Percentiles rank a stretch among this genome's conserved stretches.
These are phyloP conservation scores for Neurospora discreta DNA, from an alignment of 495 filamentous ascomycete species.

Conservation along the genomic window DNA sequence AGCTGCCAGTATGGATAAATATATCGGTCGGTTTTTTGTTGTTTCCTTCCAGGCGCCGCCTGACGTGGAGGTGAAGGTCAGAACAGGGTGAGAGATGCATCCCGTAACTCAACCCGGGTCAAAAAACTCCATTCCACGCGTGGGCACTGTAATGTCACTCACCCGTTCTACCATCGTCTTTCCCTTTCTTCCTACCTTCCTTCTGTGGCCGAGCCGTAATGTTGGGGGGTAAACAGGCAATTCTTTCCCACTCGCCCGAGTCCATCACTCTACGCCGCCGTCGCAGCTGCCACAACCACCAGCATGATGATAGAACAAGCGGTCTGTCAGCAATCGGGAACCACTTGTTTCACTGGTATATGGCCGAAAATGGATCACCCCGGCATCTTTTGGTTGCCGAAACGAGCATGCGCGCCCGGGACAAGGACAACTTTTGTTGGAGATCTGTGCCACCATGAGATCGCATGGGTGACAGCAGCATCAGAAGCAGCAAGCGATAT, in stretches of 20 bases:
- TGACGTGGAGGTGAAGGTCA: neutral
- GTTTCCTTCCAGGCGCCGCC: neutral
- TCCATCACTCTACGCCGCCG: neutral
- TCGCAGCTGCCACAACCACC: neutral
- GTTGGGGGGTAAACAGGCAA: too few species aligned
- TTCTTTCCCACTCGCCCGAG: neutral
- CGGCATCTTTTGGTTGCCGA: neutral
- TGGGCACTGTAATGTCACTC: neutral
- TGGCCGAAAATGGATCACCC: neutral
- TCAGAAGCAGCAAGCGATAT: neutral
- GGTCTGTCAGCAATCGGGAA: neutral
- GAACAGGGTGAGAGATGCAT: neutral
- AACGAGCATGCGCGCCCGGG: neutral
- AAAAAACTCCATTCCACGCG: neutral
- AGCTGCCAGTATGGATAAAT: neutral
- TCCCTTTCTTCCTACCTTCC: neutral
- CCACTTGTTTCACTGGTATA: neutral
- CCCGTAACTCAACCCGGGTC: neutral
- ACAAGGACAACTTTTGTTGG: neutral
- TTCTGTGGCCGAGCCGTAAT: neutral
- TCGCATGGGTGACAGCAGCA: constrained; percentile 8
- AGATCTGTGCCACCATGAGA: constrained; percentile 10
- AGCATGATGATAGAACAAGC: neutral
- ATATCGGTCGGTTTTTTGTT: neutral
- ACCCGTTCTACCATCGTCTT: neutral